phyloP scores from a whole-genome alignment of 176 grass and related monocot species.

The Bolboschoenus planiculmis region DNA sequence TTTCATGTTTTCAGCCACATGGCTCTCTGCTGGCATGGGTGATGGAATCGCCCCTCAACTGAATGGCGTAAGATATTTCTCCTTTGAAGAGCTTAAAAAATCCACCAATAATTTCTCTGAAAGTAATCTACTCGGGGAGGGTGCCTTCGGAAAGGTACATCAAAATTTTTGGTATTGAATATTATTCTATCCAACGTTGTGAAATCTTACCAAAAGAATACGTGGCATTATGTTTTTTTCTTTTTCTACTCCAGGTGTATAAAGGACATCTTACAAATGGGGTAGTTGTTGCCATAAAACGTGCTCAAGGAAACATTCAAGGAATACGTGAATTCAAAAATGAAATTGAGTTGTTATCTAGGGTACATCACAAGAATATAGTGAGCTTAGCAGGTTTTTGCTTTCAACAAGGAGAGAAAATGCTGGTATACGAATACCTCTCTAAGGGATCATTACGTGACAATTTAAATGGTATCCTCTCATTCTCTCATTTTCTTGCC shows the following conservation, averaged over 20 bases:
- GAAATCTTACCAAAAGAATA: no score
- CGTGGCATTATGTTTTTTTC: neutral
- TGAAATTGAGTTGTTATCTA: constrained; percentile 76
- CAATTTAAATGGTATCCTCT: constrained; percentile 46
- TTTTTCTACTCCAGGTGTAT: constrained; percentile 41
- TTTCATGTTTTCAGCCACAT: constrained; percentile 31
- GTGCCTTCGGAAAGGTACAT: constrained; percentile 61
- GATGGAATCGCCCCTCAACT: constrained; percentile 42
- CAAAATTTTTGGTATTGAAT: neutral
- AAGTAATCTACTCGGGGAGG: constrained; percentile 43
- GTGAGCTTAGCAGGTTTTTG: constrained; percentile 76
- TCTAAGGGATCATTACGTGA: constrained; percentile 61
- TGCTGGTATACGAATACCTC: constrained; percentile 47
- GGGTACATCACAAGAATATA: constrained; percentile 79
- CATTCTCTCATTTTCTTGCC: neutral
- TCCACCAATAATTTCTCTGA: constrained; percentile 57
- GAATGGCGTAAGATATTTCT: constrained; percentile 59
- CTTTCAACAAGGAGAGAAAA: constrained; percentile 38
- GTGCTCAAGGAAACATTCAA: constrained; percentile 36
- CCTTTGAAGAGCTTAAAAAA: constrained; percentile 52
- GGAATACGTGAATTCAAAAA: constrained; percentile 54
- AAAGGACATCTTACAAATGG: constrained; percentile 13
- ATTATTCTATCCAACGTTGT: neutral
- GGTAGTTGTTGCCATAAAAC: constrained; percentile 54
- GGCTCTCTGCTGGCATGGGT: constrained; percentile 31